These are phyloP conservation scores for Citropsis articulata DNA, from an alignment of 345 rosid genomes.

Conservation along the genomic window DNA sequence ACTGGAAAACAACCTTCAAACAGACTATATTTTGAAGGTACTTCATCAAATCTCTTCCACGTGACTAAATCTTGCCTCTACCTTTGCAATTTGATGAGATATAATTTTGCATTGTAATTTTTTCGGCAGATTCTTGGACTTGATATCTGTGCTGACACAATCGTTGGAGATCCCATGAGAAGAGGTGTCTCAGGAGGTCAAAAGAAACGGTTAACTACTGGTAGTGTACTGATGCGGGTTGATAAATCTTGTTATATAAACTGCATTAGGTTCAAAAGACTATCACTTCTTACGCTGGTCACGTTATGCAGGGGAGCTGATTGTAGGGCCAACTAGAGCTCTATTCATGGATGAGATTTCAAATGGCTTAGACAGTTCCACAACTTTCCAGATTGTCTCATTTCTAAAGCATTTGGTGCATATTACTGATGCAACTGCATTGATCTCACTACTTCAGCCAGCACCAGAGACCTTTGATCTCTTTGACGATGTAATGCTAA, in stretches of 20 bases:
- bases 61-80: too few relatives aligned
- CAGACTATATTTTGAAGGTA: slow-evolving; percentile 44
- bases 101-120: too few relatives aligned
- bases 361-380: slow-evolving; percentile 50
- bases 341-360: slow-evolving; percentile 60
- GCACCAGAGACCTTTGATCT: slow-evolving; percentile 49
- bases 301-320: slow-evolving; percentile 36
- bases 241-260: background rate
- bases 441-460: slow-evolving; percentile 37
- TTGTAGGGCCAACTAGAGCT: slow-evolving; percentile 46
- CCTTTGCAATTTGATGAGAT: too few relatives aligned
- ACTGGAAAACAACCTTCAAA: slow-evolving; percentile 32
- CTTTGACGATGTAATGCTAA: slow-evolving; percentile 43
- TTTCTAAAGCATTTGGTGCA: slow-evolving; percentile 45
- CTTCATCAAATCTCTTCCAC: background rate
- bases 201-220: slow-evolving; percentile 41
- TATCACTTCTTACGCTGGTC: background rate
- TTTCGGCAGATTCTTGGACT: slow-evolving; percentile 37
- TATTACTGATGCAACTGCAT: slow-evolving; percentile 24
- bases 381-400: slow-evolving; percentile 44
- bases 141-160: slow-evolving; percentile 36
- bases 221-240: slow-evolving; percentile 8
- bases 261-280: background rate
- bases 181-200: slow-evolving; percentile 44
- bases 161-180: slow-evolving; percentile 39